Percentiles rank a stretch among this genome's conserved stretches.
phyloP scores from a whole-genome alignment of 768 basidiomycete genomes.

The Lentinula lateritia region DNA sequence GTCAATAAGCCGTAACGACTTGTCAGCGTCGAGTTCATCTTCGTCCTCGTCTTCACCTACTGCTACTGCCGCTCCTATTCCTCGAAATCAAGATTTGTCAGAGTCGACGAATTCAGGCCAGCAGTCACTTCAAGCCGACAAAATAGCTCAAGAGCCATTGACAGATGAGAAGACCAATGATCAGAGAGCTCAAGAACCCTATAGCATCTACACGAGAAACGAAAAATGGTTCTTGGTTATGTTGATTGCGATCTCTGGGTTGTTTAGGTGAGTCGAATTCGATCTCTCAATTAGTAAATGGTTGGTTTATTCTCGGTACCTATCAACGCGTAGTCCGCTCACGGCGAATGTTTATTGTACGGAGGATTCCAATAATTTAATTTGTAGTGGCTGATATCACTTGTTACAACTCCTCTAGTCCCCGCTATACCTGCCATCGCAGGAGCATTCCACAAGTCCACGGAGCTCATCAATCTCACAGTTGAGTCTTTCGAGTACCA shows the following conservation, averaged over 20 bases:
- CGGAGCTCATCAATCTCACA: slow-evolving; percentile 73
- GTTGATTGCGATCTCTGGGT: slow-evolving; percentile 33
- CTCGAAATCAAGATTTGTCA: too few species aligned
- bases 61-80: too few species aligned
- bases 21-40: too few species aligned
- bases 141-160: too few species aligned
- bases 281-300: too few species aligned
- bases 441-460: slow-evolving; percentile 54
- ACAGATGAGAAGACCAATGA: not conserved
- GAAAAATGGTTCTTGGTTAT: slow-evolving; percentile 70
- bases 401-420: slow-evolving; percentile 19
- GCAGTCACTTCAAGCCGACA: too few species aligned
- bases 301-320: too few species aligned
- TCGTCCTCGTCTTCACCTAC: too few species aligned
- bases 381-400: not conserved
- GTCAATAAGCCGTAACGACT: too few species aligned
- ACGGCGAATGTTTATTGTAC: slow-evolving; percentile 66
- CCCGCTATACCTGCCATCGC: slow-evolving; percentile 72
- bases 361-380: not conserved
- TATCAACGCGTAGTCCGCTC: slow-evolving; percentile 40
- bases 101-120: too few species aligned
- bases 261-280: too few species aligned
- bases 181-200: slow-evolving; percentile 9
- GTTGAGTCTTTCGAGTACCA: slow-evolving; percentile 30
- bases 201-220: slow-evolving; percentile 43